Base-by-base conservation (phyloP, 768 basidiomycete species). In the Suillus paluster region DNA sequence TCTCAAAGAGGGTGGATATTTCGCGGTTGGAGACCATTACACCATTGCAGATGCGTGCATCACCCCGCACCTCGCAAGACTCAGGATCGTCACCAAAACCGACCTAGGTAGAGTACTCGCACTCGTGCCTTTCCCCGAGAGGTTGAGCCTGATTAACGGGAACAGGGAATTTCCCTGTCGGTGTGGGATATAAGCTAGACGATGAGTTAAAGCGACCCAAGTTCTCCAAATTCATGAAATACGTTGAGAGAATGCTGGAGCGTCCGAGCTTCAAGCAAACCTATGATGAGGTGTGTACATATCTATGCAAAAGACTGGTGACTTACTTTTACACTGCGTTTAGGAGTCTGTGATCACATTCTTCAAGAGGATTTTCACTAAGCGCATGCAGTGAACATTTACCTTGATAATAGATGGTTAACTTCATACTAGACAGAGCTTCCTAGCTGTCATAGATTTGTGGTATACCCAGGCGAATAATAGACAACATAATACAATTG, bases 31-130 rank as follows among this genome's bases (percentile, higher is more conserved):
- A 3, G 69, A 75, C 23, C 75, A 82, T 55, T 90, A 80, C 71
- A 85, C 81, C 34, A 83, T 82, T 60, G 88, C 87, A 4, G 89
- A 89, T 66, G 83, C 83, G 23, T 83, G 82, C 1, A 71, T 86
- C 34, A 76, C 79, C 5, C 87, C 89, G 4, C 83, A 86, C 76
- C 66, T 89, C 10, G 84, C 78, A 4, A 73, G 85, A 8, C 63
- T 81, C 38, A 77, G 81, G 48, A 57, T 83, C 1, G 0, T 30
- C 9, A 64, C 84, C n/a, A 75, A 74, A 68, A 80, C 83, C 58
- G 84, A 86, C 46, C 38, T 84, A 21, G 48, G 48, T 49, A 49
- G n/a, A 0, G 25, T 25, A 49, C 25, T 49, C 0, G 4, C 10
- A 5, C 15, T 8, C 5, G 17, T 6, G 9, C 48, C 23, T n/a